Evolutionary conservation across 2,329 filamentous ascomycete species (phyloP).

Genomic region (Epichloe sibirici): DNA sequence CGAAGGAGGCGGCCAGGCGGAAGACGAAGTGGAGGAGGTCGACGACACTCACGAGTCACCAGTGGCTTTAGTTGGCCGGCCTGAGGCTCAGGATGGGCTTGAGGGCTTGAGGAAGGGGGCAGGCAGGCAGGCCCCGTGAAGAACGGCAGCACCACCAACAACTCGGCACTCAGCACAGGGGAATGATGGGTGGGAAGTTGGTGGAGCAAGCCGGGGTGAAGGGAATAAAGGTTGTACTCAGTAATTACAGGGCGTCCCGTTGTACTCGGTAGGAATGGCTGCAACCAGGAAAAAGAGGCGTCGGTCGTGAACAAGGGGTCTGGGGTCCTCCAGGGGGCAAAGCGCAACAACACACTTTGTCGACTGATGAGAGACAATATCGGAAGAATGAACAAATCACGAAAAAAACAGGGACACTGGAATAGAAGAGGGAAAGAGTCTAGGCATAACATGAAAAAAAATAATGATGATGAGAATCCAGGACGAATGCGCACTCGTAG

Average conservation of each 20-base stretch:
- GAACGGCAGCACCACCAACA: not conserved
- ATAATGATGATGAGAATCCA: too few species aligned
- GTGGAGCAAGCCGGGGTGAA: not conserved
- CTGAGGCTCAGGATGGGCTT: constrained; percentile 3
- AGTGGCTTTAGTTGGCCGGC: constrained; percentile 4
- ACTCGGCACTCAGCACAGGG: too few species aligned
- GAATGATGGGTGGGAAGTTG: not conserved
- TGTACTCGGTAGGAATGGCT: not conserved
- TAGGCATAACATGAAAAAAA: too few species aligned
- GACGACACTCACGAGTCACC: constrained; percentile 2
- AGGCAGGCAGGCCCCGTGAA: not conserved
- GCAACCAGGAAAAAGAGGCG: not conserved
- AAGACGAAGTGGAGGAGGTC: constrained; percentile 8
- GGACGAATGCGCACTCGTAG: too few species aligned
- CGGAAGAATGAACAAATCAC: too few species aligned
- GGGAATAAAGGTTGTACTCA: not conserved
- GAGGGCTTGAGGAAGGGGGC: not conserved
- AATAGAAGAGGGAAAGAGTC: too few species aligned
- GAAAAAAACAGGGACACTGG: too few species aligned
- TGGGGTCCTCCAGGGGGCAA: too few species aligned
- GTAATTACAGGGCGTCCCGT: too few species aligned
- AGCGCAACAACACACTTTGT: too few species aligned
- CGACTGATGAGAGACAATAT: too few species aligned
- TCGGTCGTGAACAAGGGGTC: not conserved
- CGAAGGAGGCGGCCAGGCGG: constrained; percentile 8